Base-by-base conservation (phyloP, 352 stramenopile species). In the Phytophthora agathidicida region DNA sequence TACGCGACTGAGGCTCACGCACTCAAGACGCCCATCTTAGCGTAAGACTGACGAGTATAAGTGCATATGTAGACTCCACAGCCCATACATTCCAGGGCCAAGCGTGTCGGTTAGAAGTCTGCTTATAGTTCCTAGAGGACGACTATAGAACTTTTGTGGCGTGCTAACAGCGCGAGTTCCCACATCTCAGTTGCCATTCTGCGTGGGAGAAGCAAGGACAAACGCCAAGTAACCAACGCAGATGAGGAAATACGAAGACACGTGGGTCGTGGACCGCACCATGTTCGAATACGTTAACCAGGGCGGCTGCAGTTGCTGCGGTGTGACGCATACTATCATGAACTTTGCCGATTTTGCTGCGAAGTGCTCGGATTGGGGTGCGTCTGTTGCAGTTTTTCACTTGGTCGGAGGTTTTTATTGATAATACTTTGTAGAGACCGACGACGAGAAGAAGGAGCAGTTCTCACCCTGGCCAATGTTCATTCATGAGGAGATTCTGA, bases 281-380 rank as follows among this genome's bases (percentile, higher is more conserved):
- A 93, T 98, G 86, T 98, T 98, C 75, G 89, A 98, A 60, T 98
- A 97, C 66, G 80, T 98, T 32, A 93, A 93, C 61, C 80, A 93
- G 68, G 91, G 92, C 13, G 83, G 83, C 17, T 98, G 93, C 48
- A 95, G 84, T 22, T 98, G 95, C 70, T 98, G 93, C 39, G 88
- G 88, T 3, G 91, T 97, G 46, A 83, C 79, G 43, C 84, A 97
- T 44, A 75, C 79, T 65, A 94, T 76, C 77, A 96, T 93, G 92
- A 88, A 84, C 70, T 84, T 83, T 44, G 86, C 71, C 50, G 77
- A 64, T 22, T 77, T 98, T 20, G 94, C 95, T 28, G 74, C 90
- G 37, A 83, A 83, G 41, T 97, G 96, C 71, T 97, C 87, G 6
- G 94, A 98, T 65, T 91, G 83, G 83, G 80, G 80, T 89, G 43